These are phyloP conservation scores for Aspergillus sp. DNA, from an alignment of 2,329 filamentous ascomycete genomes.

Conservation along the genomic window DNA sequence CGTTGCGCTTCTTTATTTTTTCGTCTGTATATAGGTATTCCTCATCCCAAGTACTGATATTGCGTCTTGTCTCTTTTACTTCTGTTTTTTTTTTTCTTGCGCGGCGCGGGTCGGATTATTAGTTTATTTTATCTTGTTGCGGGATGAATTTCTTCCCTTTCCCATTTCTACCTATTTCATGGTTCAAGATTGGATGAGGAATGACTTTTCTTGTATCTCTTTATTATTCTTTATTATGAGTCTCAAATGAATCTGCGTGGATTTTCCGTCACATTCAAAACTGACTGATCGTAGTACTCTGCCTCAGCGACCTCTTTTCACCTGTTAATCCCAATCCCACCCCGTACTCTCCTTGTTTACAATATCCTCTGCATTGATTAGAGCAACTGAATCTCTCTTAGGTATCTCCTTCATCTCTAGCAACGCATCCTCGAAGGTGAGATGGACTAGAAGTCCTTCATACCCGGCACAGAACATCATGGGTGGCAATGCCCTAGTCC, in stretches of 20 bases:
- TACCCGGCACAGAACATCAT: no score
- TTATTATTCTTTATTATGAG: neutral
- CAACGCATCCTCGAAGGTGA: no score
- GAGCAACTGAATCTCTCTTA: no score
- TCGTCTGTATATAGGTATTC: constrained; percentile 25
- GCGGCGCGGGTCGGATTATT: constrained; percentile 9
- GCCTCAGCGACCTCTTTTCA: no score
- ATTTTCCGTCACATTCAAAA: neutral
- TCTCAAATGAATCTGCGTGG: neutral
- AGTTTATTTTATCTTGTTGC: neutral
- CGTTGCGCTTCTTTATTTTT: constrained; percentile 14
- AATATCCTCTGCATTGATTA: no score
- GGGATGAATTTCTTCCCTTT: no score
- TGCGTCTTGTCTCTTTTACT: neutral
- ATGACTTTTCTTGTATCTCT: neutral
- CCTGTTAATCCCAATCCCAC: no score
- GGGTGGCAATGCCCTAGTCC: no score
- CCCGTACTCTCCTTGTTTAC: no score
- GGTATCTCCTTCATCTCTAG: no score
- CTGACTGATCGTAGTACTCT: no score
- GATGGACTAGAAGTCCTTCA: no score
- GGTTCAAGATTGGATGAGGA: neutral
- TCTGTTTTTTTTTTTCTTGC: constrained; percentile 3
- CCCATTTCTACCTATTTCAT: neutral
- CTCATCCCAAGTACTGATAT: neutral